Conservation (phyloP, 1,284 basidiomycete genomes). For the Microbotryum scabiosae region DNA sequence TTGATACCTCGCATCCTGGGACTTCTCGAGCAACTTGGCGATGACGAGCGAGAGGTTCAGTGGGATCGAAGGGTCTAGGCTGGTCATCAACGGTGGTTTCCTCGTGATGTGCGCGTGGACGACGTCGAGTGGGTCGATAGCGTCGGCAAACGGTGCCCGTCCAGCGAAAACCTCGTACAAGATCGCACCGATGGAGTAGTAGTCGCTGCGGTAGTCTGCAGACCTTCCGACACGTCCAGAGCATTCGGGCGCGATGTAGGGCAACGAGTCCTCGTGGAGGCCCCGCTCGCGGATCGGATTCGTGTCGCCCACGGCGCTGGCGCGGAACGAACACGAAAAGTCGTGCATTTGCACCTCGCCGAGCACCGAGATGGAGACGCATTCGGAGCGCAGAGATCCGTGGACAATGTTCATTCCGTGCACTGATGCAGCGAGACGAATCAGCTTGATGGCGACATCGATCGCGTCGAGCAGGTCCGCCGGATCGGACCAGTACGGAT, state of each 20-base stretch:
- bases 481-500: slow-evolving; percentile 15
- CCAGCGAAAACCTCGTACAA: slow-evolving; percentile 26
- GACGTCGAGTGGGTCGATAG: slow-evolving; percentile 24
- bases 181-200: slow-evolving; percentile 22
- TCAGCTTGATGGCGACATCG: slow-evolving; percentile 17
- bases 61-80: slow-evolving; percentile 19
- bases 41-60: slow-evolving; percentile 19
- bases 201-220: slow-evolving; percentile 22
- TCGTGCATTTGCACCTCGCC: slow-evolving; percentile 25
- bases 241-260: slow-evolving; percentile 27
- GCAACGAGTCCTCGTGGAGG: slow-evolving; percentile 24
- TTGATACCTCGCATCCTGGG: slow-evolving; percentile 23
- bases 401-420: slow-evolving; percentile 24
- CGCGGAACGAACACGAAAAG: slow-evolving; percentile 23
- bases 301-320: background rate
- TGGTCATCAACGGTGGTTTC: slow-evolving; percentile 8
- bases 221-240: slow-evolving; percentile 11
- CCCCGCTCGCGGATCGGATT: slow-evolving; percentile 22
- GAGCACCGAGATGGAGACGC: slow-evolving; percentile 12
- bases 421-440: slow-evolving; percentile 15
- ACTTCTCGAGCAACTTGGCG: slow-evolving; percentile 28
- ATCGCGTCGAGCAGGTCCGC: slow-evolving; percentile 3
- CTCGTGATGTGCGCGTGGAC: slow-evolving; percentile 27
- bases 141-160: slow-evolving; percentile 16
- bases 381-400: slow-evolving; percentile 23